A percentile compares a stretch with the other conserved stretches of the same genome.
phyloP scores from a whole-genome alignment of 495 filamentous ascomycete genomes.

The Hamigera avellanea region DNA sequence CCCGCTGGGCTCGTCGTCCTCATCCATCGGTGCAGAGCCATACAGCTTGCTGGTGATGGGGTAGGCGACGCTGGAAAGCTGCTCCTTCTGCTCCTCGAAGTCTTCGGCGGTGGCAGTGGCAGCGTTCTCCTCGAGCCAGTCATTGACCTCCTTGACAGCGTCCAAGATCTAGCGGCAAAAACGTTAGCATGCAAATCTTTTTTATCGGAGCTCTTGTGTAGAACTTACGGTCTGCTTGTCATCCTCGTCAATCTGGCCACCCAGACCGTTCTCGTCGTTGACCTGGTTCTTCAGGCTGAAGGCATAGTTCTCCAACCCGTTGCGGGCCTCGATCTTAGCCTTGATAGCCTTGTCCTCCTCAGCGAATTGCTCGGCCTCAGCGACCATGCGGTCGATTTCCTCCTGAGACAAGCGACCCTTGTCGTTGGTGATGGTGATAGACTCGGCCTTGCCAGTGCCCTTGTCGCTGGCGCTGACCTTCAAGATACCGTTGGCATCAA shows the following conservation, averaged over 20 bases:
- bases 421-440: slow-evolving; percentile 97
- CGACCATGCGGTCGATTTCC: slow-evolving; percentile 97
- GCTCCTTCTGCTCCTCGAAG: slow-evolving; percentile 99
- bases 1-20: slow-evolving; percentile 53
- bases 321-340: slow-evolving; percentile 87
- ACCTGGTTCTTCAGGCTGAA: slow-evolving; percentile 99
- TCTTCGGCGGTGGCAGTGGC: slow-evolving; percentile 79
- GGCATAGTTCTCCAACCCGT: slow-evolving; percentile 91
- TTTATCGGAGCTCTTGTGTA: background rate
- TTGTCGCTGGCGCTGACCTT: slow-evolving; percentile 94
- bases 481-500: slow-evolving; percentile 96
- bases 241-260: slow-evolving; percentile 95
- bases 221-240: slow-evolving; percentile 85
- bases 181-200: too few species aligned
- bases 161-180: slow-evolving; percentile 55
- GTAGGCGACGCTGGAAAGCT: slow-evolving; percentile 90
- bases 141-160: slow-evolving; percentile 91
- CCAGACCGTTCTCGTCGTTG: slow-evolving; percentile 92
- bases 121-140: slow-evolving; percentile 97
- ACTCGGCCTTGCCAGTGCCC: slow-evolving; percentile 92
- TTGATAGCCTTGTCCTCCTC: slow-evolving; percentile 98
- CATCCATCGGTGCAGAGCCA: slow-evolving; percentile 50
- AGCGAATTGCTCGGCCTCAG: slow-evolving; percentile 94
- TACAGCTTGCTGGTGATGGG: slow-evolving; percentile 98
- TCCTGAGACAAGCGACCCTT: slow-evolving; percentile 93